Percentiles rank a stretch among this genome's conserved stretches.
phyloP scores from a whole-genome alignment of 2,329 filamentous ascomycete genomes.

The Penicillium sp. region DNA sequence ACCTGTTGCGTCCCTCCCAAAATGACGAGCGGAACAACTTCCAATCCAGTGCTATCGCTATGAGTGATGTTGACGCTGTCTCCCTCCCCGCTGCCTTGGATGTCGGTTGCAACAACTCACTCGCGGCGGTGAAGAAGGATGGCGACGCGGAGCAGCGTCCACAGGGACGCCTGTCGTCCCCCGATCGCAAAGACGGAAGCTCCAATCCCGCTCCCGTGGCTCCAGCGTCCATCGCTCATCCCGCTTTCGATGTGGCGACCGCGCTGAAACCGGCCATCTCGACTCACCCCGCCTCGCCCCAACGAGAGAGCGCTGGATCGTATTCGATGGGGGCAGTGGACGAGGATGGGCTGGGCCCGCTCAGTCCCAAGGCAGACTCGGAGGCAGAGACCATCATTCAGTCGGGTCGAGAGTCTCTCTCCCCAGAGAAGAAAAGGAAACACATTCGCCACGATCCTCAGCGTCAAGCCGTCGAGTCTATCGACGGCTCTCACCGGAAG shows the following conservation, averaged over 20 bases:
- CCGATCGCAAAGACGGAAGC: conserved; percentile 3
- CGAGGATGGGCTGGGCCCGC: conserved; percentile 29
- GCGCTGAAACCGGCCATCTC: conserved; percentile 5
- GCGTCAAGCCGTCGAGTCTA: conserved; percentile 24
- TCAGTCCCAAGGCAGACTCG: conserved; percentile 40
- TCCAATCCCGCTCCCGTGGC: conserved; percentile 10
- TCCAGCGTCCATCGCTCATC: background rate
- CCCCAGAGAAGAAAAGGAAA: conserved; percentile 43
- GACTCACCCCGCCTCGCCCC: conserved; percentile 7
- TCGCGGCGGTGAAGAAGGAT: conserved; percentile 29
- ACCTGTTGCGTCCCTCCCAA: conserved; percentile 36
- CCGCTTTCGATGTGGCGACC: background rate
- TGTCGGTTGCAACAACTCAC: conserved; percentile 27
- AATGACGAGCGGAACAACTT: conserved; percentile 40
- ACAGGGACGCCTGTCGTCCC: conserved; percentile 20
- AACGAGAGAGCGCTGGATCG: conserved; percentile 18
- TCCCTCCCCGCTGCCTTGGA: conserved; percentile 35
- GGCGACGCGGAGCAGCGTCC: conserved; percentile 3
- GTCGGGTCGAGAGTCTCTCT: conserved; percentile 41
- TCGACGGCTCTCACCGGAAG: conserved; percentile 20
- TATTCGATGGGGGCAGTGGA: conserved; percentile 17
- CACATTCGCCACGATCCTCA: conserved; percentile 35
- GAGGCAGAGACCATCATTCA: conserved; percentile 47
- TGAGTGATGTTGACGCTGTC: conserved; percentile 43
- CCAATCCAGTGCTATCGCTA: conserved; percentile 41